Evolutionary conservation across 805 yeast genomes (phyloP), one percentile per base, ranked within the genome.

Genomic region (Kodamaea hsintzibuensis): DNA sequence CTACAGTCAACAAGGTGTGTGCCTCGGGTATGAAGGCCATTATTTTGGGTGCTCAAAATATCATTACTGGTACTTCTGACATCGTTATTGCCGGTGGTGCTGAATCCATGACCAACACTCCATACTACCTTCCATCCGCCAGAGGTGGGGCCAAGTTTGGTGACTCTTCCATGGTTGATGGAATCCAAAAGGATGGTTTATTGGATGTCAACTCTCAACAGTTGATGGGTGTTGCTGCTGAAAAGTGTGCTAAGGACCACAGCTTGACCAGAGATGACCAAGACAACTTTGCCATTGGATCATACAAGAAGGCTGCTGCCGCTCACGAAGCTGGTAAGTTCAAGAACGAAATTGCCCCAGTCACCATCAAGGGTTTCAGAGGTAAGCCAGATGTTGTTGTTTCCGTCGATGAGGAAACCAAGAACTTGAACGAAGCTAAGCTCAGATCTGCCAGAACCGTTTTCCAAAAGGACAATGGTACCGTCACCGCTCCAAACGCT

Each of bases 181-280:
- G 97, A 67, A 74, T 95, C 56, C 89, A 87, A 71, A 86, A 86
- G 68, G 99, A 95, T 73, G 99, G 99, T 64, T 79, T 95, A 63
- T 80, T 84, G 69, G 99, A 95, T 72, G 98, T 95, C 37, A 95
- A 91, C 76, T 89, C 87, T 62, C 84, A 86, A 60, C 73, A 79
- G 61, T 89, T 96, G 59, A 95, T 95, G 99, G 99, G 99, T 70
- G 89, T 89, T 55, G 91, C 95, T 61, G 99, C 97, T 60, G 99
- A 95, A 76, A 91, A 91, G 71, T 91, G 97, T 77, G 98, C 98
- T 44, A 77, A 77, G 52, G 96, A 91, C 68, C 85, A 90, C 75
- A 70, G 70, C 16, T 69, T 93, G 61, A 66, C 95, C 38, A 87
- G 98, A 71, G 92, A 89, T 60, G 85, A 82, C 56, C 98, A 93